Evolutionary conservation across 202 grass and related monocot species (phyloP).

Genomic region (Musa balbisiana): DNA sequence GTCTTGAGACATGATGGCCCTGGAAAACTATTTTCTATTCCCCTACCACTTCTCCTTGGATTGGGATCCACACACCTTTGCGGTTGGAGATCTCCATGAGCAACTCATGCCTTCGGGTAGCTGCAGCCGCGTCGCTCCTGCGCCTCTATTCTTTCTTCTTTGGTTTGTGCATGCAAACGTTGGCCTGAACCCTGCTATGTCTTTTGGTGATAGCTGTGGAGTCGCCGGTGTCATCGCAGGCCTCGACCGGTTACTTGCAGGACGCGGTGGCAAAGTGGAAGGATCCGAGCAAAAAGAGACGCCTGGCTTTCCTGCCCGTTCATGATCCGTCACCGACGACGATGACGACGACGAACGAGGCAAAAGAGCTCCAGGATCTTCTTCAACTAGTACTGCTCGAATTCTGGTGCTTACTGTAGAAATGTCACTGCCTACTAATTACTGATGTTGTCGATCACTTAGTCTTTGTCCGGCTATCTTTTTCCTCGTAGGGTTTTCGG

Average conservation of each 20-base stretch:
- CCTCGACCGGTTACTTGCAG: conserved; percentile 1
- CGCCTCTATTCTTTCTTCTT: not conserved
- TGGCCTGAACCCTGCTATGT: not conserved
- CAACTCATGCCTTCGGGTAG: not conserved
- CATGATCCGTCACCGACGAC: conserved; percentile 2
- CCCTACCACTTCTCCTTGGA: conserved; percentile 25
- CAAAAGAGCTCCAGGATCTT: conserved; percentile 29
- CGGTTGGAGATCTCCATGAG: conserved; percentile 5
- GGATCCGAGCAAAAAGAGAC: not conserved
- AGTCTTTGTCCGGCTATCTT: not conserved
- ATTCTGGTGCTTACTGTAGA: not conserved
- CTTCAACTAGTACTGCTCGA: conserved; percentile 27
- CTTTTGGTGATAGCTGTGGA: conserved; percentile 25
- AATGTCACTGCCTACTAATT: not conserved
- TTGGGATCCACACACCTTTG: conserved; percentile 43
- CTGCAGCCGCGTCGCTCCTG: not conserved
- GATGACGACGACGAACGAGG: not conserved
- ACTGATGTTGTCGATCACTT: not conserved
- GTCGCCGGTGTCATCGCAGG: conserved; percentile 7
- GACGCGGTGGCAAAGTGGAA: conserved; percentile 4
- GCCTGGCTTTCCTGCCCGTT: not conserved
- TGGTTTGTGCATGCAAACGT: not conserved
- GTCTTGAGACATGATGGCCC: conserved; percentile 32
- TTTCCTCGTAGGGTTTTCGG: conserved; percentile 31
- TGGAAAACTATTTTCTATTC: conserved; percentile 29